Evolutionary conservation across 495 filamentous ascomycete species (phyloP).

Genomic region (Penicillium simplicissimum): DNA sequence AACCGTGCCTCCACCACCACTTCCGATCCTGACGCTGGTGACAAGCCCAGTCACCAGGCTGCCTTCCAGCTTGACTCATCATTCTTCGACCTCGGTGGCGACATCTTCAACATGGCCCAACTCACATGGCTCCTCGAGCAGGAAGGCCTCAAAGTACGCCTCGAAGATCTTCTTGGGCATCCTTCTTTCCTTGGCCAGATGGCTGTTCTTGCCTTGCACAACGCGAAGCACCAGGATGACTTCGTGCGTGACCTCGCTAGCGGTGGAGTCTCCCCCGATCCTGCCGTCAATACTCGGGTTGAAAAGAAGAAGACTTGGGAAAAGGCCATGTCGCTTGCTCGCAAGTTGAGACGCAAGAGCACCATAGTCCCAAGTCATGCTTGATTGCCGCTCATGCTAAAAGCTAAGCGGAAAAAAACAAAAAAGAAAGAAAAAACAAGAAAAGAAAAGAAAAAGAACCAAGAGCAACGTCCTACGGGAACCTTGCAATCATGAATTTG

Average conservation of each 20-base stretch:
- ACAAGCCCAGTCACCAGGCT: conserved; percentile 16
- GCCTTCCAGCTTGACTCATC: conserved; percentile 48
- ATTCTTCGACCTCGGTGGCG: conserved; percentile 56
- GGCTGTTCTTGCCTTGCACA: conserved; percentile 44
- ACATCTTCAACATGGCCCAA: conserved; percentile 53
- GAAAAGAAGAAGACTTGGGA: conserved; percentile 36
- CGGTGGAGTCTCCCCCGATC: conserved; percentile 17
- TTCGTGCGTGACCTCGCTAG: conserved; percentile 18
- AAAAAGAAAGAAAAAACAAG: conserved; percentile 7
- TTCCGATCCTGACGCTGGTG: conserved; percentile 7
- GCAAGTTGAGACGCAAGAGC: conserved; percentile 32
- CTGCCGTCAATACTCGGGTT: conserved; percentile 1
- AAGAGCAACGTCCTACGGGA: conserved; percentile 1
- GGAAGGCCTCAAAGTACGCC: conserved; percentile 48
- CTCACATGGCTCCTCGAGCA: conserved; percentile 49
- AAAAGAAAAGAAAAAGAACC: neutral
- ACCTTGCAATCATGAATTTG: neutral
- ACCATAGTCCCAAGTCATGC: conserved; percentile 21
- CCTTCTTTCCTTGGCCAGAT: conserved; percentile 53
- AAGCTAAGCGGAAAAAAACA: neutral
- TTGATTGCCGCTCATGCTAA: conserved; percentile 6
- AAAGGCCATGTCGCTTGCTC: conserved; percentile 35
- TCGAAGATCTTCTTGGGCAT: conserved; percentile 53
- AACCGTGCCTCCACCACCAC: conserved; percentile 14
- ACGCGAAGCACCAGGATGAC: conserved; percentile 30